Evolutionary conservation across 2,329 filamentous ascomycete species (phyloP).

Genomic region (Xylaria sp.): DNA sequence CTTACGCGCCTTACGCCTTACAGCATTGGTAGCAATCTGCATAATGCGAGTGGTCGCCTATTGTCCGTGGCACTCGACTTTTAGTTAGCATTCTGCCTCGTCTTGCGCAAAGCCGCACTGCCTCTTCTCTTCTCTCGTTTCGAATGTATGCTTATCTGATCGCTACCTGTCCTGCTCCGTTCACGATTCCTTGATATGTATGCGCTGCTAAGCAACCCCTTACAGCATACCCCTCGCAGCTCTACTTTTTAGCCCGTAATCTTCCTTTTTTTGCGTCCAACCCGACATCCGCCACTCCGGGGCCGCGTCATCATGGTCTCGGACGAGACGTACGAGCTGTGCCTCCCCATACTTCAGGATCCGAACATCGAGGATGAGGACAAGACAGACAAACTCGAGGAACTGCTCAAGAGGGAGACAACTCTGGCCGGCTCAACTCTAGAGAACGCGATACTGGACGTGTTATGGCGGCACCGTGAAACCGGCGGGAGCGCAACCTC

Average conservation of each 20-base stretch:
- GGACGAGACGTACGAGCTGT: constrained; percentile 91
- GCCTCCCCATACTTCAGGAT: constrained; percentile 88
- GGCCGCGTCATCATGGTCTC: constrained; percentile 76
- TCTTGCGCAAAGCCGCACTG: constrained; percentile 23
- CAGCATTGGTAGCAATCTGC: constrained; percentile 46
- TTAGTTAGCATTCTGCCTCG: constrained; percentile 45
- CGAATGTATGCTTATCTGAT: constrained; percentile 38
- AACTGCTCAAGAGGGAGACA: constrained; percentile 82
- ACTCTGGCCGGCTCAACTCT: constrained; percentile 78
- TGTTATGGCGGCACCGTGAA: constrained; percentile 85
- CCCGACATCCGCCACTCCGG: constrained; percentile 27
- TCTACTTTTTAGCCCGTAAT: constrained; percentile 27
- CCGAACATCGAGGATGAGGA: constrained; percentile 88
- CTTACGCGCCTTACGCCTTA: constrained; percentile 42
- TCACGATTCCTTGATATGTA: constrained; percentile 33
- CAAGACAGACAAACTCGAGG: constrained; percentile 90
- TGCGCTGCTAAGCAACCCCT: constrained; percentile 33
- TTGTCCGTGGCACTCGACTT: constrained; percentile 47
- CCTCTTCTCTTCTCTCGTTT: constrained; percentile 33
- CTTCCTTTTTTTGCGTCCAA: constrained; percentile 24
- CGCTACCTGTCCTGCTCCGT: constrained; percentile 29
- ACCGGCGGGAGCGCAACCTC: constrained; percentile 72
- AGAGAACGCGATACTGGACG: constrained; percentile 90
- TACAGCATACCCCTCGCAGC: constrained; percentile 13
- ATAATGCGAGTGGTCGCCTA: constrained; percentile 48